These are phyloP conservation scores for Podospora pseudopauciseta DNA, from an alignment of 495 filamentous ascomycete genomes.

Conservation along the genomic window DNA sequence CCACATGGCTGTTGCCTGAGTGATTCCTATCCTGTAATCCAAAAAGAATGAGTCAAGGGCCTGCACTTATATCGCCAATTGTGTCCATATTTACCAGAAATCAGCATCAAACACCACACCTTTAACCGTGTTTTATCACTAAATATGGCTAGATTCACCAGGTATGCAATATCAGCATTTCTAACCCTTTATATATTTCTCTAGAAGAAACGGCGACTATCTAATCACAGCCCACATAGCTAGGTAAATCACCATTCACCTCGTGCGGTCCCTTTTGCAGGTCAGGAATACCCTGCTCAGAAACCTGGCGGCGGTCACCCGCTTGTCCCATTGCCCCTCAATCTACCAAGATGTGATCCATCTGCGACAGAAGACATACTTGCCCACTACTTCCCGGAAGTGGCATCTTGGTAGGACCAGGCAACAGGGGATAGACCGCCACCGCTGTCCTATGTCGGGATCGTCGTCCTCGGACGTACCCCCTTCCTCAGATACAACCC, in stretches of 20 bases:
- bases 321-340: slow-evolving; percentile 47
- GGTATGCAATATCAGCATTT: neutral
- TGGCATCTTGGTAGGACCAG: slow-evolving; percentile 45
- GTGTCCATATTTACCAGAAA: too few relatives aligned
- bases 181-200: neutral
- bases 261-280: neutral
- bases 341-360: slow-evolving; percentile 34
- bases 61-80: too few relatives aligned
- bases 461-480: slow-evolving; percentile 43
- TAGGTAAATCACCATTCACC: neutral
- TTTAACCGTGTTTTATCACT: too few relatives aligned
- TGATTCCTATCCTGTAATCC: too few relatives aligned
- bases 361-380: neutral
- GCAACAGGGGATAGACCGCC: slow-evolving; percentile 51
- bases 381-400: neutral
- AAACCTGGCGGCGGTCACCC: slow-evolving; percentile 37
- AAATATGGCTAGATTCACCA: neutral
- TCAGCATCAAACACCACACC: too few relatives aligned
- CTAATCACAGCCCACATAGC: neutral
- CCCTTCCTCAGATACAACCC: slow-evolving; percentile 34
- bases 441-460: slow-evolving; percentile 42
- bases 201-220: neutral
- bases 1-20: neutral
- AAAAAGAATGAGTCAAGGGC: too few relatives aligned
- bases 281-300: neutral